Percentiles rank a stretch among this genome's conserved stretches.
Conservation (phyloP, 192 early-diverging fungal species). For the Chytriomyces hyalinus region DNA sequence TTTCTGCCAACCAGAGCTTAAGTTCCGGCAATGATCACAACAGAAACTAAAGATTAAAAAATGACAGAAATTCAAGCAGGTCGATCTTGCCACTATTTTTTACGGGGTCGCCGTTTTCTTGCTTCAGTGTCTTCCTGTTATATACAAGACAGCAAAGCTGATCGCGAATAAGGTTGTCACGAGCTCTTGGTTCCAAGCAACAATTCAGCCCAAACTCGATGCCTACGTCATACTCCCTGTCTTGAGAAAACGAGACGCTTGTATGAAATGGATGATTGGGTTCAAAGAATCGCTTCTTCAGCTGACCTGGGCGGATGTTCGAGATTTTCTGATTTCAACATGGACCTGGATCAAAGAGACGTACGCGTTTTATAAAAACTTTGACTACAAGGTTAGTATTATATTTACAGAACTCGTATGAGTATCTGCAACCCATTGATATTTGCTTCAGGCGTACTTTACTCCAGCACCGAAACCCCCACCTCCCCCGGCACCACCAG, state of each 20-base stretch:
- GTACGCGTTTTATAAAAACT: conserved; percentile 2
- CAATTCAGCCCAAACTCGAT: conserved; percentile 1
- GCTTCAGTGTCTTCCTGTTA: not conserved
- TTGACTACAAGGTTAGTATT: conserved; percentile 7
- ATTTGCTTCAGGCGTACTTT: not conserved
- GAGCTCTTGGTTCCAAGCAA: not conserved
- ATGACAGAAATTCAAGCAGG: not conserved
- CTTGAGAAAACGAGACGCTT: not conserved
- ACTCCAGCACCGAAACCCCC: conserved; percentile 30
- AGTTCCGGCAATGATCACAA: too few species aligned
- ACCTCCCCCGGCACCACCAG: conserved; percentile 19
- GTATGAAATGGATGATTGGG: not conserved
- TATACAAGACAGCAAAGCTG: conserved; percentile 1
- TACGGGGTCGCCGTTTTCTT: not conserved
- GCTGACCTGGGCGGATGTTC: conserved; percentile 8
- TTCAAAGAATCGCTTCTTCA: not conserved
- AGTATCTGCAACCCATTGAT: not conserved
- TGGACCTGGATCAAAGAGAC: not conserved
- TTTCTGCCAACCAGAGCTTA: too few species aligned
- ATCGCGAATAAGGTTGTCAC: not conserved
- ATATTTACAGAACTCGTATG: not conserved
- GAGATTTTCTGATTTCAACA: not conserved
- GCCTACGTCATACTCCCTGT: not conserved
- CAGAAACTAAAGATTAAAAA: too few species aligned
- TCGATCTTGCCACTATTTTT: not conserved